phyloP scores from a whole-genome alignment of 2,329 filamentous ascomycete genomes.

The Colletotrichum australisinense region DNA sequence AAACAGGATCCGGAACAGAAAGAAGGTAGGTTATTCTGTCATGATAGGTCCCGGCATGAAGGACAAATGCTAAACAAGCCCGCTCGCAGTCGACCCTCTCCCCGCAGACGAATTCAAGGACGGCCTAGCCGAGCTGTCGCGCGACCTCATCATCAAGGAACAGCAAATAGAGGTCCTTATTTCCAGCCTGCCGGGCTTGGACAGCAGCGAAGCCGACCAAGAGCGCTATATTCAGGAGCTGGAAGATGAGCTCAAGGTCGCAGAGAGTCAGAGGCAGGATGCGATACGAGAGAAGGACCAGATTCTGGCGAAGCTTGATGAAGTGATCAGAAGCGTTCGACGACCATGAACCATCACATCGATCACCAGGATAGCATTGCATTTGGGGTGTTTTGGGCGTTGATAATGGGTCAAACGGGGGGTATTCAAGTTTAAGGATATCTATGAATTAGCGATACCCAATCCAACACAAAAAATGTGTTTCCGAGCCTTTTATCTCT shows the following conservation, averaged over 20 bases:
- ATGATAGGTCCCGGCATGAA: neutral
- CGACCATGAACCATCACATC: conserved; percentile 58
- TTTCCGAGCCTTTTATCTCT: neutral
- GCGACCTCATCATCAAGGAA: conserved; percentile 82
- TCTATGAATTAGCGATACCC: conserved; percentile 23
- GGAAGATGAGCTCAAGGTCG: conserved; percentile 72
- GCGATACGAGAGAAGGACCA: conserved; percentile 73
- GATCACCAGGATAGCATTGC: conserved; percentile 7
- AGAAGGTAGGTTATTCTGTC: conserved; percentile 55
- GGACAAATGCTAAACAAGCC: neutral
- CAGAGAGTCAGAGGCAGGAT: conserved; percentile 71
- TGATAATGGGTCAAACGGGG: neutral
- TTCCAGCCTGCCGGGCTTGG: conserved; percentile 79
- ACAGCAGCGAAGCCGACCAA: conserved; percentile 83
- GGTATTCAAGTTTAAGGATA: conserved; percentile 13
- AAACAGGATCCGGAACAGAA: conserved; percentile 64
- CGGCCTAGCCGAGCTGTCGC: conserved; percentile 78
- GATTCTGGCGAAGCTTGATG: conserved; percentile 69
- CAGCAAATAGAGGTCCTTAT: conserved; percentile 86
- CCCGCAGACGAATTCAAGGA: conserved; percentile 73
- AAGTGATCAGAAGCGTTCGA: conserved; percentile 69
- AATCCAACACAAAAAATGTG: neutral
- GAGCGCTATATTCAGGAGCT: conserved; percentile 73
- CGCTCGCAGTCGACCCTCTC: conserved; percentile 67
- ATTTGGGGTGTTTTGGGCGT: conserved; percentile 44